Evolutionary conservation across 352 stramenopile genomes (phyloP), one percentile per base, ranked within the genome.

Genomic region (Peronosclerospora sorghi): DNA sequence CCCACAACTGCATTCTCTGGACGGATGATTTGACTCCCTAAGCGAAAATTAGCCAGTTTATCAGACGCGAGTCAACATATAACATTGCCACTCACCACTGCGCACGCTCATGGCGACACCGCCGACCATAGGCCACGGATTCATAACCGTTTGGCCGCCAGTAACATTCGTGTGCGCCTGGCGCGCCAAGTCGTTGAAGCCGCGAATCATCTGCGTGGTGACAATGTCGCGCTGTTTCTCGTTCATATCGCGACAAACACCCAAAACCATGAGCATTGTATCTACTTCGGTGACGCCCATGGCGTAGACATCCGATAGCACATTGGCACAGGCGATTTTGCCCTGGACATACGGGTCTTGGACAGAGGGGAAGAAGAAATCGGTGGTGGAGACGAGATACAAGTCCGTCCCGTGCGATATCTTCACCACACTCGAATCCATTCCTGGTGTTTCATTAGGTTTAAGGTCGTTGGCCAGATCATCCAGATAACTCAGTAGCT

Each of bases 331-430:
- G 21, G 87, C 91, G 61, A 97, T 97, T 43, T 92, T 67, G 42
- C 91, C 91, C 61, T 88, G 74, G 17, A 90, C 62, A 56, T 97
- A 97, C 1, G 91, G 91, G 45, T 95, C 90, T 57, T 97, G 86
- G 35, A 97, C 86, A 14, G 87, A 73, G 3, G 91, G 91, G 65
- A 97, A 97, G 70, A 97, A 97, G 48, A 97, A 97, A 63, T 97
- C 91, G 19, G 91, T 97, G 10, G 87, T 97, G 36, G 79, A 95
- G 49, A 97, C 86, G 35, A 86, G 59, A 45, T 92, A 95, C 46
- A 96, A 61, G 41, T 88, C 82, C 24, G 61, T 63, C 18, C 68
- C 71, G 48, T 89, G 73, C n/a, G 62, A 54, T 41, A 92, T 95
- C 55, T 92, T 88, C 38, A 94, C 77, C 8, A 96, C 83, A 34